Percentiles rank a stretch among this genome's conserved stretches.
Evolutionary conservation across 257 asterid species (phyloP).

Genomic region (Solanum etuberosum): DNA sequence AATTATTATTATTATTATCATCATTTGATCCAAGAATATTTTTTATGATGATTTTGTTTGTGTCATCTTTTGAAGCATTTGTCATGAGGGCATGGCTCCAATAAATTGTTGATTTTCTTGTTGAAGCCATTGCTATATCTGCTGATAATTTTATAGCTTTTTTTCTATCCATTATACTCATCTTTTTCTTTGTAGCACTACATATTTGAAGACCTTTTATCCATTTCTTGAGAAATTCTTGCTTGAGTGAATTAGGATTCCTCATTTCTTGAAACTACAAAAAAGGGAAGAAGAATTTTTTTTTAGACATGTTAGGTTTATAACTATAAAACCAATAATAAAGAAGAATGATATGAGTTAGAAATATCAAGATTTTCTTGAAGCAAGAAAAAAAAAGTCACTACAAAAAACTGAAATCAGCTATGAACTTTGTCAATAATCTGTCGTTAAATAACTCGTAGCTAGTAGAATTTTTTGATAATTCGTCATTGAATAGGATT

Average conservation of each 20-base stretch:
- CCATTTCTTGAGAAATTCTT: slow-evolving; percentile 73
- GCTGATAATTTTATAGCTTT: slow-evolving; percentile 62
- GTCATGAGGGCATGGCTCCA: slow-evolving; percentile 51
- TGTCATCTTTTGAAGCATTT: slow-evolving; percentile 9
- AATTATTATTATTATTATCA: background rate
- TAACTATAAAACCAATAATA: background rate
- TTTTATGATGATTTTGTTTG: slow-evolving; percentile 14
- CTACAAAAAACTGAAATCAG: background rate
- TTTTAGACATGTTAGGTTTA: background rate
- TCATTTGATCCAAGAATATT: slow-evolving; percentile 20
- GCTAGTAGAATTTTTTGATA: background rate
- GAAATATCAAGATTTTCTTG: background rate
- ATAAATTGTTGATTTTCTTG: slow-evolving; percentile 22
- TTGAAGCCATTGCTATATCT: slow-evolving; percentile 78
- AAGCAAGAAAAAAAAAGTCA: background rate
- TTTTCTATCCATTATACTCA: slow-evolving; percentile 47
- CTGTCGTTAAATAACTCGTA: background rate
- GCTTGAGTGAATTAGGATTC: slow-evolving; percentile 28
- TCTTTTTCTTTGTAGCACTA: slow-evolving; percentile 26
- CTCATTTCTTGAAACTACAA: slow-evolving; percentile 14
- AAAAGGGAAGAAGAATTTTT: background rate
- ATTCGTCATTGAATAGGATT: background rate
- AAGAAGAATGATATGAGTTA: background rate
- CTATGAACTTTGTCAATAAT: background rate
- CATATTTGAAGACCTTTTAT: slow-evolving; percentile 47